Evolutionary conservation across 176 grass and related monocot genomes (phyloP).

Genomic region (Aegilops umbellulata): DNA sequence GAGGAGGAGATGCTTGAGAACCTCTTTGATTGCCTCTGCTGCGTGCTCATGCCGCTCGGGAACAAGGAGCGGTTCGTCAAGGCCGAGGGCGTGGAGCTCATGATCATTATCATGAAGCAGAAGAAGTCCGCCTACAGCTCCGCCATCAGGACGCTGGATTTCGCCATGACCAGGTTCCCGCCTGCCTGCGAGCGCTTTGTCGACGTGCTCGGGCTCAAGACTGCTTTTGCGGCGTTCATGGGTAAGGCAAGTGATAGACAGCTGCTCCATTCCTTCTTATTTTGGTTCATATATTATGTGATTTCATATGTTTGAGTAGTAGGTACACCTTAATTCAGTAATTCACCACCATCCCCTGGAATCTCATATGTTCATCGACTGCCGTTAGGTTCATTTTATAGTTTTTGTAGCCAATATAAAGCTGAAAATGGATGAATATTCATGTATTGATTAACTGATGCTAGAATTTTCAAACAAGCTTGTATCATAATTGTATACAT

Average conservation of each 20-base stretch:
- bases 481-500: background rate
- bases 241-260: slow-evolving; percentile 82
- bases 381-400: background rate
- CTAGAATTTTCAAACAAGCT: background rate
- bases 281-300: background rate
- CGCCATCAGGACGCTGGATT: slow-evolving; percentile 73
- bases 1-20: slow-evolving; percentile 99
- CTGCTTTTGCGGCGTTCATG: slow-evolving; percentile 89
- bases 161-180: slow-evolving; percentile 92
- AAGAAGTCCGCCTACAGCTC: slow-evolving; percentile 90
- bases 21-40: slow-evolving; percentile 90
- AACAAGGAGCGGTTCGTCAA: slow-evolving; percentile 99
- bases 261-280: slow-evolving; percentile 5
- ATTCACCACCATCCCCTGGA: background rate
- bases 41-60: slow-evolving; percentile 80
- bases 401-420: background rate
- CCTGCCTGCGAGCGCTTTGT: slow-evolving; percentile 90
- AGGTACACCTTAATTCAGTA: background rate
- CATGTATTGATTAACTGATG: background rate
- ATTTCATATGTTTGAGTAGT: background rate
- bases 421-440: background rate
- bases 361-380: background rate
- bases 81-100: slow-evolving; percentile 88
- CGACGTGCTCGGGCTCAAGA: slow-evolving; percentile 92
- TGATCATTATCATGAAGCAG: slow-evolving; percentile 99